A percentile compares a stretch with the other conserved stretches of the same genome.
Conservation (phyloP, 2,329 filamentous ascomycete species). For the Xylaria arbuscula region DNA sequence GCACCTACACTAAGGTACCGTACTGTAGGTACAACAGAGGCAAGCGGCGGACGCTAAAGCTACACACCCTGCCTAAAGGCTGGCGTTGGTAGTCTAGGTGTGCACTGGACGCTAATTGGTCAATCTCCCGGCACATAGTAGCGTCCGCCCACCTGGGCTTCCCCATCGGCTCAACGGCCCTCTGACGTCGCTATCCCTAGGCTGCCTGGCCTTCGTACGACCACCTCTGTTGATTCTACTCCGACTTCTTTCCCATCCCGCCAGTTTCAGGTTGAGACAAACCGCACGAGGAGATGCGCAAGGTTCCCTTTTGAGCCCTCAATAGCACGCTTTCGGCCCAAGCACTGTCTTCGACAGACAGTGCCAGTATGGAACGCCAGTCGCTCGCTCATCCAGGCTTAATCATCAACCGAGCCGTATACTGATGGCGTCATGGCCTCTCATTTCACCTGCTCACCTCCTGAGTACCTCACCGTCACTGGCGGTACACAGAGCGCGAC, state of each 20-base stretch:
- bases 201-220: not conserved
- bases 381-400: not conserved
- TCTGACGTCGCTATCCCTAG: not conserved
- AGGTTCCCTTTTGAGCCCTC: slow-evolving; percentile 39
- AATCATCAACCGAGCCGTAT: not conserved
- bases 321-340: slow-evolving; percentile 32
- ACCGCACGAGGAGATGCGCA: not conserved
- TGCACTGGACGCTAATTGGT: not conserved
- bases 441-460: not conserved
- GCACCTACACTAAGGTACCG: not conserved
- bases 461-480: slow-evolving; percentile 13
- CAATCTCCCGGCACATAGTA: not conserved
- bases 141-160: not conserved
- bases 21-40: not conserved
- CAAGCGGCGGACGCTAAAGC: slow-evolving; percentile 15
- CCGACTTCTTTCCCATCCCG: not conserved
- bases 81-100: not conserved
- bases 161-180: not conserved
- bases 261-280: slow-evolving; percentile 36
- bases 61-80: not conserved
- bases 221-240: slow-evolving; percentile 1
- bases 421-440: slow-evolving; percentile 21
- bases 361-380: slow-evolving; percentile 11
- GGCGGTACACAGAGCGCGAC: not conserved
- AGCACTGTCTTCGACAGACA: slow-evolving; percentile 44